phyloP scores from a whole-genome alignment of 129 eudicot genomes.

The Scalesia atractyloides region DNA sequence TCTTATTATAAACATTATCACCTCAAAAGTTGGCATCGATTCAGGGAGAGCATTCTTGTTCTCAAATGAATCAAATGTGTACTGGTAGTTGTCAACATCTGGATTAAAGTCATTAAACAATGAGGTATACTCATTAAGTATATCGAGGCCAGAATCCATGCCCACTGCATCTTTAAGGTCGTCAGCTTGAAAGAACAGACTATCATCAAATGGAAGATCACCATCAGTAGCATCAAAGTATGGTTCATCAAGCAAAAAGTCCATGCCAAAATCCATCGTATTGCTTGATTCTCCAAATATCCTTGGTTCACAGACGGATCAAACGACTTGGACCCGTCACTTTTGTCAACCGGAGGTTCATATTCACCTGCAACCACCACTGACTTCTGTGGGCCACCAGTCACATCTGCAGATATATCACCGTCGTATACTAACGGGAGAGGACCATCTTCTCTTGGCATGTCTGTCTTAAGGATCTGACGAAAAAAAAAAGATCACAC shows the following conservation, averaged over 20 bases:
- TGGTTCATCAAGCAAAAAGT: conserved; percentile 56
- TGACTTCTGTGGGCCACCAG: conserved; percentile 28
- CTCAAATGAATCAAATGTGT: conserved; percentile 38
- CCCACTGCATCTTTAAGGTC: conserved; percentile 51
- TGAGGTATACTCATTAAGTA: conserved; percentile 61
- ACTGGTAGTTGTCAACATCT: conserved; percentile 39
- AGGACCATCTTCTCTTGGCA: conserved; percentile 37
- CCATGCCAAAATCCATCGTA: conserved; percentile 34
- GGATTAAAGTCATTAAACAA: conserved; percentile 60
- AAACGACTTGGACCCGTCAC: conserved; percentile 37
- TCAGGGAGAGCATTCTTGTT: conserved; percentile 41
- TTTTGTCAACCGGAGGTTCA: conserved; percentile 23
- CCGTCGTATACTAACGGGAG: conserved; percentile 32
- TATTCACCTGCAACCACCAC: conserved; percentile 31
- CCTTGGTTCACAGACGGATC: conserved; percentile 50
- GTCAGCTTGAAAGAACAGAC: conserved; percentile 63
- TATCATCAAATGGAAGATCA: conserved; percentile 45
- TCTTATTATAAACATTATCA: conserved; percentile 13
- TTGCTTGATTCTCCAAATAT: conserved; percentile 45
- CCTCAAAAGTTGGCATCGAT: conserved; percentile 43
- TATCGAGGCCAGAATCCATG: conserved; percentile 47
- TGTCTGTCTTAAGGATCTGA: conserved; percentile 58
- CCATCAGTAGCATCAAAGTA: conserved; percentile 46
- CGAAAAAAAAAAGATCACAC: not conserved
- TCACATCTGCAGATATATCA: conserved; percentile 25